Evolutionary conservation across 169 alveolate genomes (phyloP).

Genomic region (Plasmodium inui): DNA sequence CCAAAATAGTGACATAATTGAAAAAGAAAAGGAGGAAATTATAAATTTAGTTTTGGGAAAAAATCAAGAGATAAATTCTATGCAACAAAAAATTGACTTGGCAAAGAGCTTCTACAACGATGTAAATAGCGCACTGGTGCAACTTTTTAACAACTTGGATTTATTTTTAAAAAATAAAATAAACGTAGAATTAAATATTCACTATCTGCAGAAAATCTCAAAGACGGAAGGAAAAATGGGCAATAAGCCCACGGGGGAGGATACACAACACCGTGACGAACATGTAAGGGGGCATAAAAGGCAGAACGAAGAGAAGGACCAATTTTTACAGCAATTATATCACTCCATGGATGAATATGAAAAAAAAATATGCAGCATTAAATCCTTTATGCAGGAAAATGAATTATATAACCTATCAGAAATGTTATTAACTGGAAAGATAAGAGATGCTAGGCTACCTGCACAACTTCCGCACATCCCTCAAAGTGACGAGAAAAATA

Average conservation of each 20-base stretch:
- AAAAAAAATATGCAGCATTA: not conserved
- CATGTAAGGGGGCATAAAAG: not conserved
- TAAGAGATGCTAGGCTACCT: not conserved
- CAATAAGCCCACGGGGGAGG: not conserved
- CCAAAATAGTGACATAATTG: constrained; percentile 39
- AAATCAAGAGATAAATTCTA: constrained; percentile 24
- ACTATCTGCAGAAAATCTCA: not conserved
- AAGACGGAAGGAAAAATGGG: not conserved
- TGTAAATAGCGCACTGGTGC: constrained; percentile 15
- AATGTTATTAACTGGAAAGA: not conserved
- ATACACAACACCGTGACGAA: not conserved
- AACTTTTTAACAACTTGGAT: constrained; percentile 32
- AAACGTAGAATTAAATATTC: constrained; percentile 20
- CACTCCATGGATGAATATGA: constrained; percentile 39
- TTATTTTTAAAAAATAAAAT: constrained; percentile 40
- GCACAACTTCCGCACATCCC: not conserved
- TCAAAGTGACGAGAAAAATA: not conserved
- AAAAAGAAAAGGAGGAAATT: constrained; percentile 28
- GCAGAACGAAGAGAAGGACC: not conserved
- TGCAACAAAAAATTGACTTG: constrained; percentile 45
- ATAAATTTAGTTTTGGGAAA: constrained; percentile 15
- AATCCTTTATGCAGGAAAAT: constrained; percentile 10
- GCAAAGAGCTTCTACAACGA: constrained; percentile 13
- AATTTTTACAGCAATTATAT: constrained; percentile 1
- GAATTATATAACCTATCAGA: not conserved